phyloP scores from a whole-genome alignment of 345 rosid genomes.

The Camelina hispida region DNA sequence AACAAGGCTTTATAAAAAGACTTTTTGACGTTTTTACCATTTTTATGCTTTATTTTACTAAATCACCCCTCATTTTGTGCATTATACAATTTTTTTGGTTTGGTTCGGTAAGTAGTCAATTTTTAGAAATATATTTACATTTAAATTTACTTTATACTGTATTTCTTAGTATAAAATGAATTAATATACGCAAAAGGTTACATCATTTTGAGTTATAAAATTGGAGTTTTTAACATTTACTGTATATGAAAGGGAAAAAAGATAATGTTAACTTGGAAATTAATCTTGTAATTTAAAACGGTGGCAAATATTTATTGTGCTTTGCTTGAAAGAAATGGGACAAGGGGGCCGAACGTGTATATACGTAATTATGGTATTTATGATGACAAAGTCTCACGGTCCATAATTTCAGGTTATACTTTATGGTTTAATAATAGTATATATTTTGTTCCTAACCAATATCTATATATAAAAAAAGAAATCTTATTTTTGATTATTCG shows the following conservation, averaged over 20 bases:
- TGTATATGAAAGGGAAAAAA: background rate
- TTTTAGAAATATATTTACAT: background rate
- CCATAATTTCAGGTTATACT: slow-evolving; percentile 49
- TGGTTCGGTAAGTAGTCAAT: background rate
- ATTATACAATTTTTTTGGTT: background rate
- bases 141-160: background rate
- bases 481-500: slow-evolving; percentile 36
- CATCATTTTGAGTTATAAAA: background rate
- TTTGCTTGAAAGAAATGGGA: slow-evolving; percentile 44
- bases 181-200: background rate
- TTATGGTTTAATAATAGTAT: slow-evolving; percentile 23
- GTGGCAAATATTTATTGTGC: slow-evolving; percentile 23
- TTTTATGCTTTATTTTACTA: background rate
- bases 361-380: slow-evolving; percentile 45
- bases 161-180: background rate
- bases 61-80: slow-evolving; percentile 17
- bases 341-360: slow-evolving; percentile 48
- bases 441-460: background rate
- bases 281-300: slow-evolving; percentile 29
- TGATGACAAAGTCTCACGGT: slow-evolving; percentile 46
- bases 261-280: slow-evolving; percentile 14
- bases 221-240: background rate
- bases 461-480: no score
- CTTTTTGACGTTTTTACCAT: slow-evolving; percentile 45
- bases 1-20: slow-evolving; percentile 35